Percentiles rank a stretch among this genome's conserved stretches.
phyloP scores from a whole-genome alignment of 2,329 filamentous ascomycete species.

The Paracoccidioides lutzii region DNA sequence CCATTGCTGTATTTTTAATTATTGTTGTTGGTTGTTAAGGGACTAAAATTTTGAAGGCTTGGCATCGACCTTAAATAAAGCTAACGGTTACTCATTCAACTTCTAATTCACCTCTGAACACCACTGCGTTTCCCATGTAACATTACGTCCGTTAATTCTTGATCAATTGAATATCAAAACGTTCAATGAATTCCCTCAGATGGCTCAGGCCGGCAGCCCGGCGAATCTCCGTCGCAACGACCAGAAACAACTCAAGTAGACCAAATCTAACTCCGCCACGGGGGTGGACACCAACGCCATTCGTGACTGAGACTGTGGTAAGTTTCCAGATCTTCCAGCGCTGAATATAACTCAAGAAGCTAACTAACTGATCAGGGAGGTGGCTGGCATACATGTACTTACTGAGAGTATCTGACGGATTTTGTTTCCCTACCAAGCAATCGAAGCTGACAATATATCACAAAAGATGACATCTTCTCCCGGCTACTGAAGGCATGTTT shows the following conservation, averaged over 20 bases:
- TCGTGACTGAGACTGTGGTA: slow-evolving; percentile 44
- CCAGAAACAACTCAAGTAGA: slow-evolving; percentile 7
- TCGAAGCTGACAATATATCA: slow-evolving; percentile 16
- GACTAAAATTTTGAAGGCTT: not conserved
- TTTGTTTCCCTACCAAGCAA: slow-evolving; percentile 5
- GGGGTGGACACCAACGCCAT: slow-evolving; percentile 40
- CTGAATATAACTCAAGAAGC: not conserved
- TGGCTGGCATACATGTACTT: slow-evolving; percentile 65
- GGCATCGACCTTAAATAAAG: not conserved
- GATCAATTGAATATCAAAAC: not conserved
- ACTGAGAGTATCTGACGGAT: slow-evolving; percentile 1
- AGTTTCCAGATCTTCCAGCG: slow-evolving; percentile 22
- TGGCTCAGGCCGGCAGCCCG: slow-evolving; percentile 7
- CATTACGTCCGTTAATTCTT: not conserved
- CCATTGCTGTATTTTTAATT: not conserved
- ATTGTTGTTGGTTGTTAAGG: not conserved
- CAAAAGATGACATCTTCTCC: slow-evolving; percentile 66
- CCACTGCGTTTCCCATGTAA: no score
- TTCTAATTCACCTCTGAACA: no score
- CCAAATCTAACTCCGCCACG: slow-evolving; percentile 20
- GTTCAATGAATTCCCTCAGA: slow-evolving; percentile 9
- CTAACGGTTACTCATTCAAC: no score
- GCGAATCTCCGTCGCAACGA: slow-evolving; percentile 2
- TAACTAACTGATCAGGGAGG: slow-evolving; percentile 42
- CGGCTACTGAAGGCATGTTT: slow-evolving; percentile 56